phyloP scores from a whole-genome alignment of 148 eudicot genomes.

The Hydrangea macrophylla region DNA sequence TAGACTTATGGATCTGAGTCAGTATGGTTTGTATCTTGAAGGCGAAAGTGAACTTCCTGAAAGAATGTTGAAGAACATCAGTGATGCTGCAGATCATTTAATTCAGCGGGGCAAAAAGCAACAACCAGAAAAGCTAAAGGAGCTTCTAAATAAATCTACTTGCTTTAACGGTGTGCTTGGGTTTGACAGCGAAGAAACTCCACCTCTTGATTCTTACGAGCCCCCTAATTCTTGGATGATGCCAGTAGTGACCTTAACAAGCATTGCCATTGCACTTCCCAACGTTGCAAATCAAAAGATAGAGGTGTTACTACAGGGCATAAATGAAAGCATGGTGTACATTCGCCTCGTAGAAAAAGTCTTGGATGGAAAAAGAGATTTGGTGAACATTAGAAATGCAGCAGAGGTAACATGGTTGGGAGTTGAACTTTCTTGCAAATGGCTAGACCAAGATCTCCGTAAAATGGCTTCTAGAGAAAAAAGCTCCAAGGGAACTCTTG shows the following conservation, averaged over 20 bases:
- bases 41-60: not conserved
- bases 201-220: not conserved
- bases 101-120: conserved; percentile 2
- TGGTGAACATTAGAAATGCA: not conserved
- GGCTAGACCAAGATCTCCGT: not conserved
- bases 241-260: not conserved
- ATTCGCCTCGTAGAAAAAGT: not conserved
- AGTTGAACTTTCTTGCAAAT: not conserved
- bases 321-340: not conserved
- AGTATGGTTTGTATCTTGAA: not conserved
- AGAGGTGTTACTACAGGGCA: not conserved
- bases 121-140: conserved; percentile 7
- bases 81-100: not conserved
- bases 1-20: not conserved
- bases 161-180: not conserved
- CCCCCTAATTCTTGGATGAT: not conserved
- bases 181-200: not conserved
- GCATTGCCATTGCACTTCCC: not conserved
- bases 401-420: not conserved
- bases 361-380: not conserved
- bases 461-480: not conserved
- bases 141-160: conserved; percentile 5
- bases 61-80: not conserved
- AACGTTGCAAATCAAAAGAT: not conserved
- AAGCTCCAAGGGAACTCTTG: not conserved